Conservation (phyloP, 192 early-diverging fungal species). For the Endogone sp. region DNA sequence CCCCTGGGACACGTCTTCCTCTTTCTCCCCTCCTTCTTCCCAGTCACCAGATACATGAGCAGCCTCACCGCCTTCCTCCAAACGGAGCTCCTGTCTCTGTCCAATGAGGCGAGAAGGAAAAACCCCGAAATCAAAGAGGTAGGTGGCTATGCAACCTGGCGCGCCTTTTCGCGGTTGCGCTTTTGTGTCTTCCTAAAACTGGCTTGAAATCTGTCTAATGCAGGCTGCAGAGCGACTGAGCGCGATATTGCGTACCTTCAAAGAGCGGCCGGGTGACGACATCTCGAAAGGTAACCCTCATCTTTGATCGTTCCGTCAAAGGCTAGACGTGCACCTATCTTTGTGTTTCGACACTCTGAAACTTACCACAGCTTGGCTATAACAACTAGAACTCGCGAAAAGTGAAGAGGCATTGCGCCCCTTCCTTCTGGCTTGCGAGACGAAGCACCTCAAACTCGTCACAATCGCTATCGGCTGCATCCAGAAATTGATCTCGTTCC, state of each 20-base stretch:
- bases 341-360: no score
- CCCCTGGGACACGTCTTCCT: no score
- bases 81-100: slow-evolving; percentile 78
- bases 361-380: no score
- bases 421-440: slow-evolving; percentile 83
- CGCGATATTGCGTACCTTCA: slow-evolving; percentile 51
- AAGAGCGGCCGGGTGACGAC: slow-evolving; percentile 44
- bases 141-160: no score
- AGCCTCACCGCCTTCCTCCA: slow-evolving; percentile 59
- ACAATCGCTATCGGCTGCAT: slow-evolving; percentile 81
- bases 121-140: slow-evolving; percentile 97
- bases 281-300: slow-evolving; percentile 30
- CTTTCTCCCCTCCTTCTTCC: no score
- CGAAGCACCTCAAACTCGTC: slow-evolving; percentile 75
- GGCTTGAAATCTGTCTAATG: no score
- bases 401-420: slow-evolving; percentile 78
- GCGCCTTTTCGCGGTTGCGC: no score
- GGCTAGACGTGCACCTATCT: no score
- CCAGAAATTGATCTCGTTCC: slow-evolving; percentile 71
- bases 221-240: slow-evolving; percentile 68
- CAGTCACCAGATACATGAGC: slow-evolving; percentile 37
- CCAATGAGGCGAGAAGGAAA: slow-evolving; percentile 83
- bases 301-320: not conserved
- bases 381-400: slow-evolving; percentile 67
- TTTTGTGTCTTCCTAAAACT: no score